Conservation (phyloP, 1,284 basidiomycete species). For the Neolentinus lepideus region DNA sequence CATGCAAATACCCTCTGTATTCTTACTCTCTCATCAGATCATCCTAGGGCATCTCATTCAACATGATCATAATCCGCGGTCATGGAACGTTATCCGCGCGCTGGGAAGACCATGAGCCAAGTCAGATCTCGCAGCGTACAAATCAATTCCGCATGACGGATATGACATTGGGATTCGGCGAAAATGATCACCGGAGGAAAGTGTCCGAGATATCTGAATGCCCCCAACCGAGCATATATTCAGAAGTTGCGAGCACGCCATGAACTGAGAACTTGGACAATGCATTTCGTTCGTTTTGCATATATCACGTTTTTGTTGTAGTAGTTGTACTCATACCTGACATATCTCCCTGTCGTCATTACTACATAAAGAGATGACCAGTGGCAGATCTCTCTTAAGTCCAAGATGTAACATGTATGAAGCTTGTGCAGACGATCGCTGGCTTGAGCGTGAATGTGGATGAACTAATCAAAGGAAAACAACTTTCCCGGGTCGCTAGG, state of each 20-base stretch:
- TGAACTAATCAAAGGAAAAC: no score
- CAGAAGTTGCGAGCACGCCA: background rate
- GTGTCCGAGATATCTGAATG: background rate
- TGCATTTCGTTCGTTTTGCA: background rate
- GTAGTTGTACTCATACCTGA: no score
- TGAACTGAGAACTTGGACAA: background rate
- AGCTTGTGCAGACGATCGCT: no score
- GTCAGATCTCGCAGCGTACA: background rate
- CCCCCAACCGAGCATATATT: background rate
- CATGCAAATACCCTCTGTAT: background rate
- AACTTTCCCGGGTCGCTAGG: no score
- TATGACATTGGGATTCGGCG: background rate
- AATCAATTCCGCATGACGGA: background rate
- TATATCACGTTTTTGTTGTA: no score
- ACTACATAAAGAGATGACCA: no score
- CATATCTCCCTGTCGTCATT: no score
- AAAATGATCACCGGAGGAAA: background rate
- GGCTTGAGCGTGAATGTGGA: no score
- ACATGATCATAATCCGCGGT: constrained; percentile 15
- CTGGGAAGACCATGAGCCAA: background rate
- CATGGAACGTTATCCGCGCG: background rate
- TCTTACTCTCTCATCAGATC: background rate
- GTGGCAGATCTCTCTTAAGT: no score
- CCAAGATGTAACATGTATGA: no score
- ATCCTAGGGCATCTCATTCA: constrained; percentile 19